These are phyloP conservation scores for Paraphoma chrysanthemicola DNA, from an alignment of 2,329 filamentous ascomycete genomes.

Conservation along the genomic window DNA sequence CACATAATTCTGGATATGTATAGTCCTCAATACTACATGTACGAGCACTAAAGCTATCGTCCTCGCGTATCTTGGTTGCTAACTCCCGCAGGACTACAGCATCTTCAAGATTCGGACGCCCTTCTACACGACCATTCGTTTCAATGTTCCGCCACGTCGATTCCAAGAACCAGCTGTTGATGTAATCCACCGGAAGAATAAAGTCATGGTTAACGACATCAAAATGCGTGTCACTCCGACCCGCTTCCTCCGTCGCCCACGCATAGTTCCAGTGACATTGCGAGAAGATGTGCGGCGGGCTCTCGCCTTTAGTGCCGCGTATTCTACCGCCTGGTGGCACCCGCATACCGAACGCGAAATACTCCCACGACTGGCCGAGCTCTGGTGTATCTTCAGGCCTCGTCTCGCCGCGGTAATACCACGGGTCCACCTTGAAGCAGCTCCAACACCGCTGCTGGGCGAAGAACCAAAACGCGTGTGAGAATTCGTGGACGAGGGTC, in stretches of 20 bases:
- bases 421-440: background rate
- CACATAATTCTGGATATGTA: too few species aligned
- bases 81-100: background rate
- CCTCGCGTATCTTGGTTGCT: background rate
- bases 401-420: background rate
- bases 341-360: background rate
- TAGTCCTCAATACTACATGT: too few species aligned
- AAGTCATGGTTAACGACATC: background rate
- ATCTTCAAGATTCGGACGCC: background rate
- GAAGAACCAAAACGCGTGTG: conserved; percentile 2
- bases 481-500: conserved; percentile 2
- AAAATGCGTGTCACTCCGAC: background rate
- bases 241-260: background rate
- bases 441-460: background rate
- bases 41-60: background rate
- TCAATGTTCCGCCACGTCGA: background rate
- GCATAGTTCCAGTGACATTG: background rate
- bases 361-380: background rate
- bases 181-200: conserved; percentile 1
- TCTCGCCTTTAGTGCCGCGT: background rate
- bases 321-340: background rate
- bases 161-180: background rate
- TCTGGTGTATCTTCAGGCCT: background rate
- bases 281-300: background rate
- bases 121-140: background rate